phyloP scores from a whole-genome alignment of 2,329 filamentous ascomycete genomes.

The Dryadomyces quercivorus region DNA sequence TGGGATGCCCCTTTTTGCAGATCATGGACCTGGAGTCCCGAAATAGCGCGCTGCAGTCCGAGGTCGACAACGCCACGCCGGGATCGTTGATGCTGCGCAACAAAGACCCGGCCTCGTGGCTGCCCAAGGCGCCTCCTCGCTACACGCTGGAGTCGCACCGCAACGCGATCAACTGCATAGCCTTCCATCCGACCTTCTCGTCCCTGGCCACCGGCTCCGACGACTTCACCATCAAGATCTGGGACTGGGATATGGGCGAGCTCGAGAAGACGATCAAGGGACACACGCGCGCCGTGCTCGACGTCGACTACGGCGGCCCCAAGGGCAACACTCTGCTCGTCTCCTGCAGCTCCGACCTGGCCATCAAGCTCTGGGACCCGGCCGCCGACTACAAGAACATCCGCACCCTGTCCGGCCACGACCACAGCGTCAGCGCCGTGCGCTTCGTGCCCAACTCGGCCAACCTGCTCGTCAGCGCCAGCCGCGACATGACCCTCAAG shows the following conservation, averaged over 20 bases:
- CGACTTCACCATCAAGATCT: slow-evolving; percentile 90
- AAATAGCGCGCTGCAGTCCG: slow-evolving; percentile 60
- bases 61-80: slow-evolving; percentile 73
- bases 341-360: slow-evolving; percentile 78
- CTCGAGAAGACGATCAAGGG: slow-evolving; percentile 83
- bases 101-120: slow-evolving; percentile 75
- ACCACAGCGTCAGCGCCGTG: slow-evolving; percentile 81
- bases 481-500: slow-evolving; percentile 69
- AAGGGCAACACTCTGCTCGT: slow-evolving; percentile 65
- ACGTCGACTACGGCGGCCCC: slow-evolving; percentile 83
- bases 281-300: slow-evolving; percentile 77
- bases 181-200: slow-evolving; percentile 86
- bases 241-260: slow-evolving; percentile 93
- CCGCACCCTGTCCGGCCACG: slow-evolving; percentile 77
- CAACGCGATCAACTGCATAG: slow-evolving; percentile 70
- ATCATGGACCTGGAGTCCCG: slow-evolving; percentile 87
- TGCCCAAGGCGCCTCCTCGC: slow-evolving; percentile 69
- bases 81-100: slow-evolving; percentile 65
- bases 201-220: slow-evolving; percentile 84
- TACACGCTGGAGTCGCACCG: slow-evolving; percentile 78
- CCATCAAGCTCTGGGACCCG: slow-evolving; percentile 92
- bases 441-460: slow-evolving; percentile 77
- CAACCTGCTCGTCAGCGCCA: slow-evolving; percentile 77
- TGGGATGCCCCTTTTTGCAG: slow-evolving; percentile 27
- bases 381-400: slow-evolving; percentile 92